Percentiles rank a stretch among this genome's conserved stretches.
These are phyloP conservation scores for Fusarium sp. DNA, from an alignment of 2,329 filamentous ascomycete genomes.

Conservation along the genomic window DNA sequence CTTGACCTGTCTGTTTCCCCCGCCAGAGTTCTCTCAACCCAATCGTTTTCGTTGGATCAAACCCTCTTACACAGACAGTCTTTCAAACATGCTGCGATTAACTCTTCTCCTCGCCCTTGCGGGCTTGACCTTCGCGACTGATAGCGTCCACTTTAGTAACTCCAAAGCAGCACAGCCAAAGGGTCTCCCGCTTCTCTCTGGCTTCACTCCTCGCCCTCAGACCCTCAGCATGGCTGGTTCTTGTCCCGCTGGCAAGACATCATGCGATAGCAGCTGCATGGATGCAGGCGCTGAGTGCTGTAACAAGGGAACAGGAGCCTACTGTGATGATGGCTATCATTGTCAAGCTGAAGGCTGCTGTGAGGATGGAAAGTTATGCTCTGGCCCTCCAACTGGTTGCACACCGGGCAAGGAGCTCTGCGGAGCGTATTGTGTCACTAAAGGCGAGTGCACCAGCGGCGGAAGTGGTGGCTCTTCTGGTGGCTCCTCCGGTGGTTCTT, in stretches of 20 bases:
- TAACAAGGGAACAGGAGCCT: slow-evolving; percentile 39
- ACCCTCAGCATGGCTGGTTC: slow-evolving; percentile 23
- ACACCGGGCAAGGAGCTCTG: slow-evolving; percentile 39
- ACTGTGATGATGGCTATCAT: slow-evolving; percentile 45
- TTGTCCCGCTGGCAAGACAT: slow-evolving; percentile 35
- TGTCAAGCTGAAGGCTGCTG: slow-evolving; percentile 48
- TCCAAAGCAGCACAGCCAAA: slow-evolving; percentile 16
- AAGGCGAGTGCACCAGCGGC: slow-evolving; percentile 18
- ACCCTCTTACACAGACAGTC: not conserved
- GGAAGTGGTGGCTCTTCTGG: slow-evolving; percentile 32
- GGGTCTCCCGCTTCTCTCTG: slow-evolving; percentile 34
- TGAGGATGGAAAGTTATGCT: slow-evolving; percentile 44
- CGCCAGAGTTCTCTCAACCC: not conserved
- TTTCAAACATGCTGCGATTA: slow-evolving; percentile 37
- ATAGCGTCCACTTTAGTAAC: slow-evolving; percentile 27
- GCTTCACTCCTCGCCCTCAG: slow-evolving; percentile 29
- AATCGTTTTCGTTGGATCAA: not conserved
- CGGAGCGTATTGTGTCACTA: slow-evolving; percentile 45
- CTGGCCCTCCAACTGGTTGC: slow-evolving; percentile 43
- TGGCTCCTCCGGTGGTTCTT: slow-evolving; percentile 27
- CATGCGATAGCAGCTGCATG: slow-evolving; percentile 47
- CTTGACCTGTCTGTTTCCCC: not conserved
- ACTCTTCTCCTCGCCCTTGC: slow-evolving; percentile 40
- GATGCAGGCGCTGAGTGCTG: slow-evolving; percentile 45
- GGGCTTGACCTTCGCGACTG: slow-evolving; percentile 37